These are phyloP conservation scores for Geotrichum bryndzae DNA, from an alignment of 1,139 yeast genomes.

Conservation along the genomic window DNA sequence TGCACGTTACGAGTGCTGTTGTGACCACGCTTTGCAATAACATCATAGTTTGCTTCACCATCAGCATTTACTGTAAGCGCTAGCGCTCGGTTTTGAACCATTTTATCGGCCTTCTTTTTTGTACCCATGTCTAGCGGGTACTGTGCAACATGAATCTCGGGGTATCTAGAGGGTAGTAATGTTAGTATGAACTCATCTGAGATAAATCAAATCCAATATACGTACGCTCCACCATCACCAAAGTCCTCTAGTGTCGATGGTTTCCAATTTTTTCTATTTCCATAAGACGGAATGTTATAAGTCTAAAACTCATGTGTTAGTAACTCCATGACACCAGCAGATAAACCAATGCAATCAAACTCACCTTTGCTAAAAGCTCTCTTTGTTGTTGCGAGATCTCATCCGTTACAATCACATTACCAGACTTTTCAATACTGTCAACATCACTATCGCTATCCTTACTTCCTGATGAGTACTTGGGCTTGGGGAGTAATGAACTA, in stretches of 20 bases:
- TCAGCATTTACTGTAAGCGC: slow-evolving; percentile 32
- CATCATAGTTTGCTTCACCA: slow-evolving; percentile 35
- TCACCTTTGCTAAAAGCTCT: slow-evolving; percentile 14
- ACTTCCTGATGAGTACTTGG: slow-evolving; percentile 20
- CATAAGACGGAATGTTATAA: slow-evolving; percentile 30
- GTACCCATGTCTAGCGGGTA: slow-evolving; percentile 36
- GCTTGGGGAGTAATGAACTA: slow-evolving; percentile 26
- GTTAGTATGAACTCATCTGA: not conserved
- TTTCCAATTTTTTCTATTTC: slow-evolving; percentile 31
- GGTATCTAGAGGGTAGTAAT: slow-evolving; percentile 21
- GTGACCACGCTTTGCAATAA: slow-evolving; percentile 37
- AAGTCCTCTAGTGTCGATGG: slow-evolving; percentile 30
- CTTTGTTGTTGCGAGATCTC: slow-evolving; percentile 7
- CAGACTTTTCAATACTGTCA: not conserved
- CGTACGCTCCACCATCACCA: slow-evolving; percentile 37
- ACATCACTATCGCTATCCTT: slow-evolving; percentile 3
- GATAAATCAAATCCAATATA: not conserved
- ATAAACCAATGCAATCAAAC: not conserved
- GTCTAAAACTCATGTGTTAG: slow-evolving; percentile 2
- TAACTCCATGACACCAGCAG: not conserved
- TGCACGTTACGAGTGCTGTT: slow-evolving; percentile 34
- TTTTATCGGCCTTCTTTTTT: slow-evolving; percentile 16
- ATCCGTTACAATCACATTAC: not conserved
- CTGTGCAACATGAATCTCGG: slow-evolving; percentile 34
- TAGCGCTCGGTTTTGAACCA: slow-evolving; percentile 25